phyloP scores from a whole-genome alignment of 495 filamentous ascomycete species.

The Tuber calosporum region DNA sequence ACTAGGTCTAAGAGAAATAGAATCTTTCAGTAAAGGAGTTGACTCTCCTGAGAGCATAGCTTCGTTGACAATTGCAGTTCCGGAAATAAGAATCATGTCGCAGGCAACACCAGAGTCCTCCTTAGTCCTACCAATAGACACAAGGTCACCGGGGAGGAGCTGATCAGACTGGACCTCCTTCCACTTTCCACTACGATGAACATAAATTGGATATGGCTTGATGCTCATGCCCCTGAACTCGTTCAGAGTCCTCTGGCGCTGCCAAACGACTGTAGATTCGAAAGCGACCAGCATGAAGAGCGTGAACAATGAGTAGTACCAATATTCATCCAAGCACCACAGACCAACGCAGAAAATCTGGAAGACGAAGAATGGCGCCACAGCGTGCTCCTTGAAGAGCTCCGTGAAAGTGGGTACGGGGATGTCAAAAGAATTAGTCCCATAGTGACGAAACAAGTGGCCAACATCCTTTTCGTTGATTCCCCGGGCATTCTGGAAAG shows the following conservation, averaged over 20 bases:
- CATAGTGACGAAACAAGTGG: constrained; percentile 81
- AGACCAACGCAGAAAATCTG: constrained; percentile 97
- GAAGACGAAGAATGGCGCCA: constrained; percentile 98
- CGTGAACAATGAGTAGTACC: constrained; percentile 99
- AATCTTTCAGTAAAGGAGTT: constrained; percentile 93
- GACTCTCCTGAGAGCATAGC: constrained; percentile 98
- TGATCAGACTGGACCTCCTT: constrained; percentile 84
- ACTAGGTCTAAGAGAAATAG: constrained; percentile 78
- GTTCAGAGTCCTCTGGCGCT: constrained; percentile 89
- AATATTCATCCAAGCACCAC: constrained; percentile 99
- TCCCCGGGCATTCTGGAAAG: constrained; percentile 72
- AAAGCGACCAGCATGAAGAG: constrained; percentile 97
- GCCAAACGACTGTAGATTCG: constrained; percentile 98
- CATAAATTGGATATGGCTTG: constrained; percentile 91
- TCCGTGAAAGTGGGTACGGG: constrained; percentile 92
- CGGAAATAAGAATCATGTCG: constrained; percentile 91
- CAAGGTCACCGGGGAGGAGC: constrained; percentile 90
- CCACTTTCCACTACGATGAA: constrained; percentile 80
- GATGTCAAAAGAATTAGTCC: constrained; percentile 94
- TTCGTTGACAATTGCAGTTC: constrained; percentile 96
- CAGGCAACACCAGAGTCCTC: constrained; percentile 96
- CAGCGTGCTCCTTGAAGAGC: constrained; percentile 95
- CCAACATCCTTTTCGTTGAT: constrained; percentile 66
- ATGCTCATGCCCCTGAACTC: constrained; percentile 99
- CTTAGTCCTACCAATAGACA: constrained; percentile 89